Percentiles rank a stretch among this genome's conserved stretches.
These are phyloP conservation scores for Amylostereum areolatum DNA, from an alignment of 1,284 basidiomycete species.

Conservation along the genomic window DNA sequence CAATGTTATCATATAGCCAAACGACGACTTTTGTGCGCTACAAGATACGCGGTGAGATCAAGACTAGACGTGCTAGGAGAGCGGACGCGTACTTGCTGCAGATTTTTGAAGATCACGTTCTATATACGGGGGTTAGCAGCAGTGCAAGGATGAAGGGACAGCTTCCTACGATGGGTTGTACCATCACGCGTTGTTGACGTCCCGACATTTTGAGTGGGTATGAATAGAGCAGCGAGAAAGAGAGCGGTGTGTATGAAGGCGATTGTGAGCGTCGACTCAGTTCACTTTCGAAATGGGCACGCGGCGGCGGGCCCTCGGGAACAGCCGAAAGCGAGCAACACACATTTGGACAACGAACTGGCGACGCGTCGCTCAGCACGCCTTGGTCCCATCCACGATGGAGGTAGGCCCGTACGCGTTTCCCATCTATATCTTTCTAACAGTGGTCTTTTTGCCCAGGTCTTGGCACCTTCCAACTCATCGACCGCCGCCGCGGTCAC, in stretches of 20 bases:
- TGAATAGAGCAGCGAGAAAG: constrained; percentile 10
- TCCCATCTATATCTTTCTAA: not conserved
- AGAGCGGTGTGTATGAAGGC: not conserved
- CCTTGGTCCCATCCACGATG: constrained; percentile 17
- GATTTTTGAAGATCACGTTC: constrained; percentile 99
- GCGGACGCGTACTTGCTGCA: constrained; percentile 66
- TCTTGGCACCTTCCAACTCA: constrained; percentile 56
- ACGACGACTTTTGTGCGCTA: constrained; percentile 85
- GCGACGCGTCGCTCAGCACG: not conserved
- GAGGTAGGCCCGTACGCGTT: constrained; percentile 20
- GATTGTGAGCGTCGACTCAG: not conserved
- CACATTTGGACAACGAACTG: constrained; percentile 15
- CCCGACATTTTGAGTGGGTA: constrained; percentile 67
- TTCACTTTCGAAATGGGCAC: not conserved
- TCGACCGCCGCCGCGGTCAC: constrained; percentile 96
- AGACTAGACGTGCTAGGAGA: not conserved
- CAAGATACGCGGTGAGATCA: constrained; percentile 8
- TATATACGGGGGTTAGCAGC: constrained; percentile 28
- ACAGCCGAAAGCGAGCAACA: constrained; percentile 5
- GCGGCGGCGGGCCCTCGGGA: not conserved
- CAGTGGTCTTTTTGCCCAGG: constrained; percentile 16
- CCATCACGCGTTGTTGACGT: constrained; percentile 93
- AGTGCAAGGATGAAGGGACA: constrained; percentile 3
- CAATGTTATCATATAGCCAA: constrained; percentile 97
- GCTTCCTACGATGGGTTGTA: constrained; percentile 87